Evolutionary conservation across 2,329 filamentous ascomycete species (phyloP), one percentile per base, ranked within the genome.

Genomic region (Calonectria ilicicola): DNA sequence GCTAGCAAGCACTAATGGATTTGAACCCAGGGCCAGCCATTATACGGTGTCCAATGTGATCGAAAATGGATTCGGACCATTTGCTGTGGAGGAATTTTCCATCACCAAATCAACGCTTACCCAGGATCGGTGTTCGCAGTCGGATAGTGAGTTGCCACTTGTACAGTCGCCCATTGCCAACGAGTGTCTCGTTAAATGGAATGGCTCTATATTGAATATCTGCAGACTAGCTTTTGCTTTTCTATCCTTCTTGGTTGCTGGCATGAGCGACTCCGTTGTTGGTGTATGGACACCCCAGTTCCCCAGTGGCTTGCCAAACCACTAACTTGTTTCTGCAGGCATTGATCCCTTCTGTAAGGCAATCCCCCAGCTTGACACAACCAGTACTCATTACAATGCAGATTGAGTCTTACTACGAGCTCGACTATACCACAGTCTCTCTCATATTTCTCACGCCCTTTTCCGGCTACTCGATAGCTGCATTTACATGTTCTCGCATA

Each of bases 391-490:
- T 53, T n/a, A 17, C 21, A 26, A 5, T 17, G 15, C 65, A 81
- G 78, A 68, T 82, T 9, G 80, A 81, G 56, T 51, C 72, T 26
- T 92, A 93, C 84, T 94, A 94, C 82, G 65, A 85, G 53, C 84
- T 93, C 46, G 86, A 84, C 32, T 93, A 93, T 80, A 87, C 89
- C 2, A 82, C 92, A 64, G 87, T 94, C 5, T 93, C 92, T 0
- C 86, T 93, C 1, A 84, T 93, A 44, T 94, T 94, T 80, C 84
- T 94, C 5, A 89, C 91, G 0, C 91, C 92, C 0, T 91, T 93
- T 46, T 84, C 89, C 1, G 92, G 93, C 40, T 94, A 94, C 81
- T 87, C 89, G n/a, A 78, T 88, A 2, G 90, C 91, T 0, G 91
- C 92, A 0, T 80, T 92, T 0, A 78, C 89, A 51, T 94, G 93